These are phyloP conservation scores for Penicillium ucsense DNA, from an alignment of 495 filamentous ascomycete genomes.

Conservation along the genomic window DNA sequence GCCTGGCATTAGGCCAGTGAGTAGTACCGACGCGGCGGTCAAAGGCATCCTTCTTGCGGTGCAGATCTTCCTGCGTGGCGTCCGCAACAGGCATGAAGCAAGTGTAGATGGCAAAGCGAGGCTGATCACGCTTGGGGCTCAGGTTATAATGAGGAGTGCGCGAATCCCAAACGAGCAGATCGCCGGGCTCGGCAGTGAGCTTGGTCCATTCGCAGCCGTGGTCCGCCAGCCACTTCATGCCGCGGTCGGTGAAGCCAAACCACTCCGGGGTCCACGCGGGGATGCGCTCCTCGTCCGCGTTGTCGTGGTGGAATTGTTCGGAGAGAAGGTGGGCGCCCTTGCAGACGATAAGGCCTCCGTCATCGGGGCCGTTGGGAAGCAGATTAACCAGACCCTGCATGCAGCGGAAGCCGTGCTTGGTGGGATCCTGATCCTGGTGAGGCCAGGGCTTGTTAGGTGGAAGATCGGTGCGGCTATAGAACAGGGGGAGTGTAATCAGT, in stretches of 20 bases:
- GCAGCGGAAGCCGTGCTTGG: slow-evolving; percentile 33
- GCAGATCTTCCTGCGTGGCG: slow-evolving; percentile 23
- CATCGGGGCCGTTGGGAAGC: slow-evolving; percentile 30
- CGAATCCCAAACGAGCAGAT: slow-evolving; percentile 36
- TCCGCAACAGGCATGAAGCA: slow-evolving; percentile 30
- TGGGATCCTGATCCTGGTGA: slow-evolving; percentile 37
- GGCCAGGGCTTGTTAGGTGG: slow-evolving; percentile 35
- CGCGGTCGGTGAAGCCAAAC: slow-evolving; percentile 30
- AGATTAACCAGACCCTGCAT: slow-evolving; percentile 41
- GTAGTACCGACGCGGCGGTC: slow-evolving; percentile 25
- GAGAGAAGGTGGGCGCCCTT: slow-evolving; percentile 23
- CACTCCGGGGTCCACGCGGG: slow-evolving; percentile 29
- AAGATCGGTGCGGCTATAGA: slow-evolving; percentile 21
- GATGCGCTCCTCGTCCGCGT: slow-evolving; percentile 24
- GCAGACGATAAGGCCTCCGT: slow-evolving; percentile 34
- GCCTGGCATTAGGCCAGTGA: slow-evolving; percentile 28
- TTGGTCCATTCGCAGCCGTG: slow-evolving; percentile 28
- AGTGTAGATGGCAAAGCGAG: slow-evolving; percentile 24
- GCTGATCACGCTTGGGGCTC: slow-evolving; percentile 12
- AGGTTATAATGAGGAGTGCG: slow-evolving; percentile 32
- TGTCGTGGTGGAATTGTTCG: slow-evolving; percentile 26
- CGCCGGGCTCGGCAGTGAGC: slow-evolving; percentile 31
- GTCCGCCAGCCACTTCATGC: slow-evolving; percentile 29
- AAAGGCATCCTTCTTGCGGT: slow-evolving; percentile 28
- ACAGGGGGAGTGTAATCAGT: no score